These are phyloP conservation scores for Cordyceps cateniannulata DNA, from an alignment of 2,329 filamentous ascomycete species.

Conservation along the genomic window DNA sequence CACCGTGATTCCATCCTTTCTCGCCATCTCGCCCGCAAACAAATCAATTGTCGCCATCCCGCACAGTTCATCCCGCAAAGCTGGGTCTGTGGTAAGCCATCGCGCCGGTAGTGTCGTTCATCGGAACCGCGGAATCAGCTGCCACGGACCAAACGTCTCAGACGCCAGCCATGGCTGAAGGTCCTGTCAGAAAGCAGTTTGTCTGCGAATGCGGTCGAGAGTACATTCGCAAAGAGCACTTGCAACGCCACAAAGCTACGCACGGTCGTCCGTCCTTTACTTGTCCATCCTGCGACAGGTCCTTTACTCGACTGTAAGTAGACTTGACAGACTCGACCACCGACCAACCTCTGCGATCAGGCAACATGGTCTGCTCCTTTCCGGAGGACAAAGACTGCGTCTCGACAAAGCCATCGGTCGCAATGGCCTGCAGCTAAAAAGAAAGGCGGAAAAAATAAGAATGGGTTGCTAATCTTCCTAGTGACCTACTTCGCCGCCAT, in stretches of 20 bases:
- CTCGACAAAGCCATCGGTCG: neutral
- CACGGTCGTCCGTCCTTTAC: slow-evolving; percentile 29
- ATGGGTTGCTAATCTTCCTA: slow-evolving; percentile 11
- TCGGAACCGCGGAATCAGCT: neutral
- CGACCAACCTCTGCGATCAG: neutral
- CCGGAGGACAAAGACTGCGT: no score
- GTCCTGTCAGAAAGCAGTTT: slow-evolving; percentile 5
- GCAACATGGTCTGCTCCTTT: neutral
- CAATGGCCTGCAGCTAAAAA: no score
- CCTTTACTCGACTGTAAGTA: slow-evolving; percentile 33
- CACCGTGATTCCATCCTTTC: neutral
- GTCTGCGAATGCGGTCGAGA: slow-evolving; percentile 33
- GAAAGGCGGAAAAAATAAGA: neutral
- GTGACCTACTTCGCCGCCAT: slow-evolving; percentile 34
- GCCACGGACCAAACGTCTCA: neutral
- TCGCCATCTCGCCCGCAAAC: neutral
- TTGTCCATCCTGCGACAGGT: slow-evolving; percentile 30
- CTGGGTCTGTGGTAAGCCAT: neutral
- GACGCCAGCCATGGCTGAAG: neutral
- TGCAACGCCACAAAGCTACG: slow-evolving; percentile 33
- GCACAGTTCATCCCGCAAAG: neutral
- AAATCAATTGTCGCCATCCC: neutral
- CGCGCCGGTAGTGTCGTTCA: neutral
- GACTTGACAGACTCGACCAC: neutral
- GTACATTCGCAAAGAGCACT: slow-evolving; percentile 35